Evolutionary conservation across 192 early-diverging fungal species (phyloP).

Genomic region (Oehlia diaphana): DNA sequence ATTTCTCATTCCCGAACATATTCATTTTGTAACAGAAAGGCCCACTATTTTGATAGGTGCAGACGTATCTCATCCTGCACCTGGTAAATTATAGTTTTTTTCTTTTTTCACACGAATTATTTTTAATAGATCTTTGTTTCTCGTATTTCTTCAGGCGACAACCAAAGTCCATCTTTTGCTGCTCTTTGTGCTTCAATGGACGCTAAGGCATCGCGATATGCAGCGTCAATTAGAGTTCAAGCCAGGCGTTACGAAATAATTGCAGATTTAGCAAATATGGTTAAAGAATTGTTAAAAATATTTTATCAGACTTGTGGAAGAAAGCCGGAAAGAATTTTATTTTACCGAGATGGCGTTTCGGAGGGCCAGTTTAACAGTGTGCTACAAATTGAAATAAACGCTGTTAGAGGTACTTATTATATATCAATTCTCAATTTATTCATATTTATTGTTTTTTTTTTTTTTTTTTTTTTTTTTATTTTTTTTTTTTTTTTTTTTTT

Average conservation of each 20-base stretch:
- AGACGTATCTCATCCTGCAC: constrained; percentile 85
- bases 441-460: not conserved
- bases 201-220: constrained; percentile 61
- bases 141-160: constrained; percentile 32
- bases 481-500: not conserved
- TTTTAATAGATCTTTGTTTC: too few species aligned
- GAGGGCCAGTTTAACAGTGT: constrained; percentile 85
- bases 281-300: constrained; percentile 65
- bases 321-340: constrained; percentile 78
- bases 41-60: constrained; percentile 87
- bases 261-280: constrained; percentile 62
- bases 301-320: constrained; percentile 65
- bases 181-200: constrained; percentile 73
- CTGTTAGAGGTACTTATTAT: constrained; percentile 44
- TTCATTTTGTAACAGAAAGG: constrained; percentile 61
- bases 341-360: constrained; percentile 90
- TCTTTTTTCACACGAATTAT: constrained; percentile 14
- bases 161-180: constrained; percentile 70
- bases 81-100: constrained; percentile 43
- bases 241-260: constrained; percentile 73
- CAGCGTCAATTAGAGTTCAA: constrained; percentile 65
- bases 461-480: not conserved
- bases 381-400: constrained; percentile 67
- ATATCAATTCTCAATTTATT: not conserved
- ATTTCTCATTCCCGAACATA: constrained; percentile 53